Evolutionary conservation across 1,284 basidiomycete genomes (phyloP).

Genomic region (Ceratobasidium sp.): DNA sequence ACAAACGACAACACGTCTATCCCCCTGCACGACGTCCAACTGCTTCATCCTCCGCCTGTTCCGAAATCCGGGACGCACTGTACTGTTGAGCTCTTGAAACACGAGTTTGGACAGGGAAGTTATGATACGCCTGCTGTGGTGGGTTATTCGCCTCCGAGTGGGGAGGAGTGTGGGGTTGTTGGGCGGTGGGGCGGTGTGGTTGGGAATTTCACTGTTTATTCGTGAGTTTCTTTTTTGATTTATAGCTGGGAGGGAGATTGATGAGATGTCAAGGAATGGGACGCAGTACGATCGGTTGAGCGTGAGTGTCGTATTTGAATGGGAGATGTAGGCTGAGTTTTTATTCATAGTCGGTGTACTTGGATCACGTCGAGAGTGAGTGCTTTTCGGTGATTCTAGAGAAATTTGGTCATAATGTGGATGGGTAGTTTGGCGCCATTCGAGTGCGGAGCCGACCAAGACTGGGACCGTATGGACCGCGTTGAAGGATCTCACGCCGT

Average conservation of each 20-base stretch:
- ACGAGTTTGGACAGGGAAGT: conserved; percentile 40
- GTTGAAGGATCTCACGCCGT: conserved; percentile 48
- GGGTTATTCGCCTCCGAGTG: conserved; percentile 33
- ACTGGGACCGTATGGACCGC: conserved; percentile 49
- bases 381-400: no score
- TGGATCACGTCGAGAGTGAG: conserved; percentile 47
- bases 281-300: conserved; percentile 50
- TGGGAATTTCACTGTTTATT: conserved; percentile 41
- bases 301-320: conserved; percentile 1
- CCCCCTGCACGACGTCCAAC: conserved; percentile 50
- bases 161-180: conserved; percentile 22
- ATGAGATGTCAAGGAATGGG: conserved; percentile 43
- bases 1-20: conserved; percentile 56
- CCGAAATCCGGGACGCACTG: conserved; percentile 32
- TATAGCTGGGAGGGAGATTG: neutral
- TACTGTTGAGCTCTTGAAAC: conserved; percentile 40
- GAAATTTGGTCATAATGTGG: neutral
- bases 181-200: conserved; percentile 42
- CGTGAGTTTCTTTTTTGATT: conserved; percentile 22
- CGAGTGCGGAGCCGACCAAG: conserved; percentile 49
- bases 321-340: neutral
- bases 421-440: conserved; percentile 49
- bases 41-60: conserved; percentile 34
- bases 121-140: conserved; percentile 44
- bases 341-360: conserved; percentile 33